A percentile compares a stretch with the other conserved stretches of the same genome.
Evolutionary conservation across 1,284 basidiomycete species (phyloP).

Genomic region (Trichosporon asahii): DNA sequence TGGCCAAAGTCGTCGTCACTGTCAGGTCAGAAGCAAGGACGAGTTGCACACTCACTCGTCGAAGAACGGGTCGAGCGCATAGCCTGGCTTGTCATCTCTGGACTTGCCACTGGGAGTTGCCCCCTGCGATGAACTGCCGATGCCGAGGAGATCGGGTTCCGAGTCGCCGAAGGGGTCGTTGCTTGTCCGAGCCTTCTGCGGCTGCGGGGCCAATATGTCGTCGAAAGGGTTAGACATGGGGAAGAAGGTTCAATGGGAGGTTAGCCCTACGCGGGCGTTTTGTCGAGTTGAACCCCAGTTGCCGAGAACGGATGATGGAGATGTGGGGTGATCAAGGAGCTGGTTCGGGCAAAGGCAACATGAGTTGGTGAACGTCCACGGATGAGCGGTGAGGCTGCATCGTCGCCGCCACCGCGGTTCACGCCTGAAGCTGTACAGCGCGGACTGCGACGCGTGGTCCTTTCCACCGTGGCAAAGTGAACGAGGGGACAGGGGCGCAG

Average conservation of each 20-base stretch:
- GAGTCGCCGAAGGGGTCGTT: slow-evolving; percentile 39
- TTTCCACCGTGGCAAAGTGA: slow-evolving; percentile 7
- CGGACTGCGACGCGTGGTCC: neutral
- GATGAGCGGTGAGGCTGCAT: neutral
- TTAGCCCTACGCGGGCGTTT: neutral
- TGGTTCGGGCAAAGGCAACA: neutral
- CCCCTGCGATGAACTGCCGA: neutral
- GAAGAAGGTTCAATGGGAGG: neutral
- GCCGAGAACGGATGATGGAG: neutral
- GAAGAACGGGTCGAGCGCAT: slow-evolving; percentile 51
- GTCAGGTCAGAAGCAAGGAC: neutral
- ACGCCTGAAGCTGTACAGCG: neutral
- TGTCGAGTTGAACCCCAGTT: neutral
- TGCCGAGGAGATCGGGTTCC: slow-evolving; percentile 24
- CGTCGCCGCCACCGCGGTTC: neutral
- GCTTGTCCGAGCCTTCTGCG: slow-evolving; percentile 24
- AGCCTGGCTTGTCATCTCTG: slow-evolving; percentile 28
- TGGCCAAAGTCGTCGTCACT: slow-evolving; percentile 49
- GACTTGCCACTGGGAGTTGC: neutral
- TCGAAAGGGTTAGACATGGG: slow-evolving; percentile 47
- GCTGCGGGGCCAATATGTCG: slow-evolving; percentile 44
- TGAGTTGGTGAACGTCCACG: neutral
- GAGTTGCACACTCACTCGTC: slow-evolving; percentile 42
- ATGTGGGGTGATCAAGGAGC: neutral
- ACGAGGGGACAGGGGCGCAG: neutral